phyloP scores from a whole-genome alignment of 2,329 filamentous ascomycete species.

The Alternaria gaisen region DNA sequence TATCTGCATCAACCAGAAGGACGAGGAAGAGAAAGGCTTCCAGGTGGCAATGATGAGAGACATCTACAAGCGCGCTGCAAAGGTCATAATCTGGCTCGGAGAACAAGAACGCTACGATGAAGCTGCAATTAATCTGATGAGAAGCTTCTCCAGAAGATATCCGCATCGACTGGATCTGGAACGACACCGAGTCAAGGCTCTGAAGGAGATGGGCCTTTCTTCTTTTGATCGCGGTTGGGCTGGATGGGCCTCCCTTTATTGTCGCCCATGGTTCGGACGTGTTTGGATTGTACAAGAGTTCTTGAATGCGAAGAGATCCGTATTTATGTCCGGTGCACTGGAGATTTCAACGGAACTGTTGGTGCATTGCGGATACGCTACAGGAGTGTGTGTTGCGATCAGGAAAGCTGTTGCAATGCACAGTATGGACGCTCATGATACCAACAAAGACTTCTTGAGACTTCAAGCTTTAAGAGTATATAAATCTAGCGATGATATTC shows the following conservation, averaged over 20 bases:
- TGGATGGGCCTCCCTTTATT: conserved; percentile 17
- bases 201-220: background rate
- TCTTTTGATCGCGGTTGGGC: conserved; percentile 4
- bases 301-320: conserved; percentile 9
- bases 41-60: conserved; percentile 22
- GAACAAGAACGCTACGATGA: conserved; percentile 12
- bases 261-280: conserved; percentile 19
- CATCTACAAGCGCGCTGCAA: conserved; percentile 17
- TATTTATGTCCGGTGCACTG: conserved; percentile 17
- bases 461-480: background rate
- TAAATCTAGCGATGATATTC: background rate
- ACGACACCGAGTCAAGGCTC: background rate
- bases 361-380: conserved; percentile 11
- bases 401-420: background rate
- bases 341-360: conserved; percentile 10
- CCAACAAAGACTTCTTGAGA: background rate
- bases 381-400: background rate
- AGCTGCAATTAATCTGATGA: conserved; percentile 11
- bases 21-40: conserved; percentile 12
- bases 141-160: background rate
- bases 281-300: conserved; percentile 23
- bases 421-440: too few species aligned
- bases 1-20: background rate
- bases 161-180: background rate
- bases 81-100: conserved; percentile 21